phyloP scores from a whole-genome alignment of 257 asterid species.

The Solanum chilense region DNA sequence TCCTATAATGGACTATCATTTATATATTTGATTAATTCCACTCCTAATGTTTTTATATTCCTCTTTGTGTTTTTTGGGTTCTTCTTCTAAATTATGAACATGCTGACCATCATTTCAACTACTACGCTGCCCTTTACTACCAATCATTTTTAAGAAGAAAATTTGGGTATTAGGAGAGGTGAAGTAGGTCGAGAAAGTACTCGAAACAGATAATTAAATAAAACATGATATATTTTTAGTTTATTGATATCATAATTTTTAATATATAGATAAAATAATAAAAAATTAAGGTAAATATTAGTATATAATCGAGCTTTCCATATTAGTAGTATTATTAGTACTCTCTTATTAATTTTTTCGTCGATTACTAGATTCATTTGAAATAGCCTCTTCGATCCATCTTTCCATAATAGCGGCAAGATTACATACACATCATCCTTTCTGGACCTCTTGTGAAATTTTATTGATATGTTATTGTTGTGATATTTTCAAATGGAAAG shows the following conservation, averaged over 20 bases:
- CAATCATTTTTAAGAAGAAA: background rate
- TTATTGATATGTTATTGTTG: background rate
- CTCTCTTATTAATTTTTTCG: too few species aligned
- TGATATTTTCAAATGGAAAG: too few species aligned
- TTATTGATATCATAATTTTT: fast-evolving
- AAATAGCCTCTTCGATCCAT: too few species aligned
- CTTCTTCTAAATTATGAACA: background rate
- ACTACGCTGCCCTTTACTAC: background rate
- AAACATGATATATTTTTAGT: too few species aligned
- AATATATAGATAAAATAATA: background rate
- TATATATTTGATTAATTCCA: background rate
- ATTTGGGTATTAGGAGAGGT: background rate
- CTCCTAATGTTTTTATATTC: background rate
- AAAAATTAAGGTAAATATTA: background rate
- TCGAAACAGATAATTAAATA: too few species aligned
- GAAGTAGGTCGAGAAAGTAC: background rate
- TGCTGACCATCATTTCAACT: constrained; percentile 20
- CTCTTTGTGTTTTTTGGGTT: background rate
- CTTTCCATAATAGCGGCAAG: fast-evolving
- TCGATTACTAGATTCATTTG: too few species aligned
- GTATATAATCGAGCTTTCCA: background rate
- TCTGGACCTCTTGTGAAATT: fast-evolving
- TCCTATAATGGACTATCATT: background rate
- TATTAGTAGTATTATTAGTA: background rate
- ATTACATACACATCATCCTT: fast-evolving